These are phyloP conservation scores for Tanacetum coccineum DNA, from an alignment of 129 eudicot species.

Conservation along the genomic window DNA sequence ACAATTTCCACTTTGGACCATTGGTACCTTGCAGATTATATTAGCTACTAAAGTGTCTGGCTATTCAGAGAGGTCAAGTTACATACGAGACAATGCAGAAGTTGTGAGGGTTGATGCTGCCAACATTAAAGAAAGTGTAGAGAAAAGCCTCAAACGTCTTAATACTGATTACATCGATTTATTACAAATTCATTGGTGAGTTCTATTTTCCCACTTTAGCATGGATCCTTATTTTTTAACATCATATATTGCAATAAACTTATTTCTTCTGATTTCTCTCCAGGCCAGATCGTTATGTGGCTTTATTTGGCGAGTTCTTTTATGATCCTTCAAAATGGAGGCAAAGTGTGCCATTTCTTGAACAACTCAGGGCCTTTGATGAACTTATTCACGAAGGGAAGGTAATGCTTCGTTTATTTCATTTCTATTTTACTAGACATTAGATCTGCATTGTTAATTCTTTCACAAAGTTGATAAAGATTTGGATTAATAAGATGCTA, in stretches of 20 bases:
- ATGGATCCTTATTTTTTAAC: neutral
- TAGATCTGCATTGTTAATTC: no score
- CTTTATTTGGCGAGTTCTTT: slow-evolving; percentile 58
- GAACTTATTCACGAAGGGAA: no score
- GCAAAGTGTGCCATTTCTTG: no score
- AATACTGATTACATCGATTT: slow-evolving; percentile 87
- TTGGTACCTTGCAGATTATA: slow-evolving; percentile 46
- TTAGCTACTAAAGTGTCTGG: slow-evolving; percentile 91
- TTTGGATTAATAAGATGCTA: no score
- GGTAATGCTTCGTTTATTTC: no score
- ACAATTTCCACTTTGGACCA: neutral
- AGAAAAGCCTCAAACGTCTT: slow-evolving; percentile 87
- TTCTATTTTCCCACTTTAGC: neutral
- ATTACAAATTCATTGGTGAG: slow-evolving; percentile 91
- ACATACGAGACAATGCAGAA: slow-evolving; percentile 65
- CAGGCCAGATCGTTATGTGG: slow-evolving; percentile 87
- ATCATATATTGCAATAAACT: no score
- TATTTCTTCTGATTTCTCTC: neutral
- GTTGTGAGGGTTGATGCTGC: slow-evolving; percentile 87
- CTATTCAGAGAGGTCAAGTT: slow-evolving; percentile 64
- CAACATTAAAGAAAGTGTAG: slow-evolving; percentile 89
- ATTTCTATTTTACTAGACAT: no score
- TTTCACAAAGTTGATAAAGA: no score
- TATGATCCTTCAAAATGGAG: slow-evolving; percentile 61
- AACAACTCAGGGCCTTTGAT: no score